Percentiles rank a stretch among this genome's conserved stretches.
Conservation (phyloP, 106 monocot genomes). For the Allium cepa region DNA sequence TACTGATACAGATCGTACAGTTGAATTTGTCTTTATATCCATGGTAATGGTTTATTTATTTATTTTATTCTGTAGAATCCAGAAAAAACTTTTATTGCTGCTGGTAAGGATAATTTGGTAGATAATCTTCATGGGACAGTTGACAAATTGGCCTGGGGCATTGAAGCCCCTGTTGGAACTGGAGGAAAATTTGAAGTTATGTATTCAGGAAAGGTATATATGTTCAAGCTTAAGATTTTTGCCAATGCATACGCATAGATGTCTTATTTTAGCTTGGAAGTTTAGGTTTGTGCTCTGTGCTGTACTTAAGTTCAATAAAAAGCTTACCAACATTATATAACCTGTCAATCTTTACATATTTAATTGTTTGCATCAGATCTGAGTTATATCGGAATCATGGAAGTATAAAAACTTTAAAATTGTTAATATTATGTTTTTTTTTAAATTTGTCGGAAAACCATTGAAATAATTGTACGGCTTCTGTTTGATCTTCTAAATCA, state of each 20-base stretch:
- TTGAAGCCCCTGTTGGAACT: slow-evolving; percentile 68
- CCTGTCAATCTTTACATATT: too few relatives aligned
- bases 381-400: too few relatives aligned
- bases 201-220: slow-evolving; percentile 39
- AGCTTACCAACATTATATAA: too few relatives aligned
- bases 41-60: background rate
- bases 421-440: too few relatives aligned
- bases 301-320: too few relatives aligned
- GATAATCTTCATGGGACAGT: slow-evolving; percentile 65
- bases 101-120: slow-evolving; percentile 47
- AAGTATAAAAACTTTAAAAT: too few relatives aligned
- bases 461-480: too few relatives aligned
- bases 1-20: background rate
- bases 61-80: slow-evolving; percentile 44
- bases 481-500: too few relatives aligned
- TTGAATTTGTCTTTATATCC: background rate
- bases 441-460: too few relatives aligned
- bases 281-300: too few relatives aligned
- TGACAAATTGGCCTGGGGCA: slow-evolving; percentile 83
- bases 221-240: background rate
- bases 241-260: background rate
- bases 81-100: slow-evolving; percentile 48
- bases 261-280: too few relatives aligned
- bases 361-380: too few relatives aligned
- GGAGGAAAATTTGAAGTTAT: slow-evolving; percentile 71